Conservation (phyloP, 345 rosid genomes). For the Eucalyptus caleyi region DNA sequence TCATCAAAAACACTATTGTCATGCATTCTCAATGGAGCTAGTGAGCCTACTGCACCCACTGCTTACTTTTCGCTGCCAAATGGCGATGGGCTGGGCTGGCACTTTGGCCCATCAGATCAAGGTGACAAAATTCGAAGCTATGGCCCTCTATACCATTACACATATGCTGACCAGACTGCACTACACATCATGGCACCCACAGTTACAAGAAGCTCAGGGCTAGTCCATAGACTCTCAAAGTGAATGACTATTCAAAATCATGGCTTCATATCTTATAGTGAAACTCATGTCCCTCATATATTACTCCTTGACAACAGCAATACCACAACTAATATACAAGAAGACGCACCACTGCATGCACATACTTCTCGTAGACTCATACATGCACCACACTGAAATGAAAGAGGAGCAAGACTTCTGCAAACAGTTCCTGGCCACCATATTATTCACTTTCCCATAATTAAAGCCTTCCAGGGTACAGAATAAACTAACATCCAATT, state of each 20-base stretch:
- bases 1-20: neutral
- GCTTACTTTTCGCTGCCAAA: neutral
- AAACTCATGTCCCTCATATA: neutral
- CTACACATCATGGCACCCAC: neutral
- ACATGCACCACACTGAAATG: neutral
- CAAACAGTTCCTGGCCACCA: neutral
- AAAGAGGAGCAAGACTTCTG: neutral
- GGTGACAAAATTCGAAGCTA: neutral
- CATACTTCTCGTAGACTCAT: neutral
- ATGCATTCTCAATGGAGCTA: neutral
- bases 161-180: neutral
- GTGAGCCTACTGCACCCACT: neutral
- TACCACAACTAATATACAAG: neutral
- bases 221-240: neutral
- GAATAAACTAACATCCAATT: neutral
- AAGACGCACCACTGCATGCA: neutral
- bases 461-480: neutral
- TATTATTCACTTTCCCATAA: neutral
- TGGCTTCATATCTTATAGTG: neutral
- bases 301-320: neutral
- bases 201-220: neutral
- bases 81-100: neutral
- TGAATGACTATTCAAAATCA: neutral
- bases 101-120: neutral
- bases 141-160: neutral